Evolutionary conservation across 2,329 filamentous ascomycete species (phyloP).

Genomic region (Chaetomium globosum): DNA sequence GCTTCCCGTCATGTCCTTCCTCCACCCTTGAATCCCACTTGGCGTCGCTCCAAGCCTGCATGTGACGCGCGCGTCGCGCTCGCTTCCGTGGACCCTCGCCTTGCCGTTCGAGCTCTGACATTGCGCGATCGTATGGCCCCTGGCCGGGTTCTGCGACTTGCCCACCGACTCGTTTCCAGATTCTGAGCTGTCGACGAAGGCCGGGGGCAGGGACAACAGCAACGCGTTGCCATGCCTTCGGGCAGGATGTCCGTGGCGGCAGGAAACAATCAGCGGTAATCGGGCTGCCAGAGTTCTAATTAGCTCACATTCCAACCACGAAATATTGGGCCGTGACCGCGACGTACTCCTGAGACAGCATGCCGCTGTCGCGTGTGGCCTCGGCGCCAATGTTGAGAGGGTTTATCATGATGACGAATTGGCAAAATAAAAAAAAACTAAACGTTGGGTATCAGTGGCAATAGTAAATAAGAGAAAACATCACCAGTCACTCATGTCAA

Average conservation of each 20-base stretch:
- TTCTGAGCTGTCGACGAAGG: slow-evolving; percentile 30
- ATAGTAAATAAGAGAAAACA: slow-evolving; percentile 10
- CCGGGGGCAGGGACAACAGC: slow-evolving; percentile 35
- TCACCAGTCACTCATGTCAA: slow-evolving; percentile 15
- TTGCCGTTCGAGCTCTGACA: slow-evolving; percentile 42
- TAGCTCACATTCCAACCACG: slow-evolving; percentile 1
- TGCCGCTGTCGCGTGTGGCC: slow-evolving; percentile 16
- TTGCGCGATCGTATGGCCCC: slow-evolving; percentile 29
- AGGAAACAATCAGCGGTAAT: slow-evolving; percentile 37
- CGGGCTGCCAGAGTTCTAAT: slow-evolving; percentile 24
- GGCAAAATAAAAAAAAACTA: slow-evolving; percentile 10
- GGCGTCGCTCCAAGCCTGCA: slow-evolving; percentile 42
- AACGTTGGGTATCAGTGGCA: slow-evolving; percentile 20
- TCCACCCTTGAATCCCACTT: slow-evolving; percentile 38
- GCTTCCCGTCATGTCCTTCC: slow-evolving; percentile 21
- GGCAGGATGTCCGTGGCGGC: slow-evolving; percentile 29
- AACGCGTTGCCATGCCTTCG: slow-evolving; percentile 42
- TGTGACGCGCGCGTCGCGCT: slow-evolving; percentile 36
- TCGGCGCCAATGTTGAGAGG: slow-evolving; percentile 15
- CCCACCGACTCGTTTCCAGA: slow-evolving; percentile 42
- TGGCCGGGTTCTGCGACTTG: slow-evolving; percentile 16
- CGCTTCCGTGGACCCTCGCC: slow-evolving; percentile 44
- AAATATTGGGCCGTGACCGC: slow-evolving; percentile 5
- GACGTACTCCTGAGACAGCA: slow-evolving; percentile 21
- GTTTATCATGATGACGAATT: slow-evolving; percentile 18